Evolutionary conservation across 176 grass and related monocot genomes (phyloP).

Genomic region (Areca catechu): DNA sequence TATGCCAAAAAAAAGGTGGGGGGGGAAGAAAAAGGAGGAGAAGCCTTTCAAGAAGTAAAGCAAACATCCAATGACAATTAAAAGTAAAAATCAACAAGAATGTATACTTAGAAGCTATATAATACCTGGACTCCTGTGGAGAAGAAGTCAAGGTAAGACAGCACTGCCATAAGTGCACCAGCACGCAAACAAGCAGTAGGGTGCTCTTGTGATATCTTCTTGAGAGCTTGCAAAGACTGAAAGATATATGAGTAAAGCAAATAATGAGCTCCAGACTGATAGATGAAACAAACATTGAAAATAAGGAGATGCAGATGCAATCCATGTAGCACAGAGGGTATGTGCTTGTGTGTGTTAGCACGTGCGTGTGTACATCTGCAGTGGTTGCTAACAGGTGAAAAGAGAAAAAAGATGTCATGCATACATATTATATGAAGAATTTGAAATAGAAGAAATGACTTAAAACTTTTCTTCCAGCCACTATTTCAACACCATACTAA

Average conservation of each 20-base stretch:
- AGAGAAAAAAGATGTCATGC: too few relatives aligned
- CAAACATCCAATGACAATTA: not conserved
- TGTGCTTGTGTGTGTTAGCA: too few relatives aligned
- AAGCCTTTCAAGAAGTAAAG: not conserved
- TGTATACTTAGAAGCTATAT: not conserved
- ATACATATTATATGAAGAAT: too few relatives aligned
- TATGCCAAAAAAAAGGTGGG: not conserved
- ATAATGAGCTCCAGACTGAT: not conserved
- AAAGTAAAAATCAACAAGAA: conserved; percentile 5
- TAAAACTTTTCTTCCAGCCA: too few relatives aligned
- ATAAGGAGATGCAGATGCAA: too few relatives aligned
- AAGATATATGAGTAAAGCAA: conserved; percentile 9
- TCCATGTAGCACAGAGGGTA: too few relatives aligned
- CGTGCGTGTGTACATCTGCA: too few relatives aligned
- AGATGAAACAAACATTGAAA: too few relatives aligned
- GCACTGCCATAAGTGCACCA: conserved; percentile 90
- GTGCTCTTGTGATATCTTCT: conserved; percentile 92
- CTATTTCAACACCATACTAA: too few relatives aligned
- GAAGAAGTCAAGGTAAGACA: conserved; percentile 97
- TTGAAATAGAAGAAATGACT: too few relatives aligned
- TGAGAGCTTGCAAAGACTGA: conserved; percentile 93
- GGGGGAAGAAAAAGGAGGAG: not conserved
- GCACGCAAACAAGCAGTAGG: conserved; percentile 88
- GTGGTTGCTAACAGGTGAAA: too few relatives aligned
- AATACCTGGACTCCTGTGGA: conserved; percentile 86